A percentile compares a stretch with the other conserved stretches of the same genome.
These are phyloP conservation scores for Hippophae gyantsensis DNA, from an alignment of 306 rosid genomes.

Conservation along the genomic window DNA sequence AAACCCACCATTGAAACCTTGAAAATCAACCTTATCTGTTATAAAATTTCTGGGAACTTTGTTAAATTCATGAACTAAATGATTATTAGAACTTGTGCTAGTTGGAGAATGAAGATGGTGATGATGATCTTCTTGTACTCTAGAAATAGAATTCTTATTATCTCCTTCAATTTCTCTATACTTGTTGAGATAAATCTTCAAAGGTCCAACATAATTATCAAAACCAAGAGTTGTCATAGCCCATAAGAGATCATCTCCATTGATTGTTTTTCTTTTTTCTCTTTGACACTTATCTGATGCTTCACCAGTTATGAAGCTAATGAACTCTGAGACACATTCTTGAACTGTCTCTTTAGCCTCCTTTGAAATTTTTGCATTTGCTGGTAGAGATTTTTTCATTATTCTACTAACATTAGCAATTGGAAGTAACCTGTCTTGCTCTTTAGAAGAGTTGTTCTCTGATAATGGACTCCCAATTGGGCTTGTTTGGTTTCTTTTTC, in stretches of 20 bases:
- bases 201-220: constrained; percentile 63
- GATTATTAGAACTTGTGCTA: no score
- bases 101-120: no score
- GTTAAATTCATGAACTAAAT: no score
- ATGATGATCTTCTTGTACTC: constrained; percentile 29
- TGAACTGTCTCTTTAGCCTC: constrained; percentile 83
- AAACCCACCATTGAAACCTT: constrained; percentile 33
- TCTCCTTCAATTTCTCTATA: constrained; percentile 74
- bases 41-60: background rate
- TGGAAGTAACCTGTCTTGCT: constrained; percentile 77
- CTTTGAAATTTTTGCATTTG: constrained; percentile 74
- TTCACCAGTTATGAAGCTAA: constrained; percentile 83
- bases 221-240: constrained; percentile 84
- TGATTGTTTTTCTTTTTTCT: constrained; percentile 78
- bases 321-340: constrained; percentile 86
- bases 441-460: constrained; percentile 46
- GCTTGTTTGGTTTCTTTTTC: constrained; percentile 45
- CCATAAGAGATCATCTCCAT: constrained; percentile 87
- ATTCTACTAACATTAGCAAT: constrained; percentile 81
- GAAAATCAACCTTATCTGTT: constrained; percentile 22
- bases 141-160: constrained; percentile 26
- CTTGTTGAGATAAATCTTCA: constrained; percentile 58
- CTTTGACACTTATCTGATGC: constrained; percentile 81
- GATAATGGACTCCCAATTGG: constrained; percentile 70
- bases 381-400: constrained; percentile 77